Evolutionary conservation across 257 asterid genomes (phyloP).

Genomic region (Gardenia jasminoides): DNA sequence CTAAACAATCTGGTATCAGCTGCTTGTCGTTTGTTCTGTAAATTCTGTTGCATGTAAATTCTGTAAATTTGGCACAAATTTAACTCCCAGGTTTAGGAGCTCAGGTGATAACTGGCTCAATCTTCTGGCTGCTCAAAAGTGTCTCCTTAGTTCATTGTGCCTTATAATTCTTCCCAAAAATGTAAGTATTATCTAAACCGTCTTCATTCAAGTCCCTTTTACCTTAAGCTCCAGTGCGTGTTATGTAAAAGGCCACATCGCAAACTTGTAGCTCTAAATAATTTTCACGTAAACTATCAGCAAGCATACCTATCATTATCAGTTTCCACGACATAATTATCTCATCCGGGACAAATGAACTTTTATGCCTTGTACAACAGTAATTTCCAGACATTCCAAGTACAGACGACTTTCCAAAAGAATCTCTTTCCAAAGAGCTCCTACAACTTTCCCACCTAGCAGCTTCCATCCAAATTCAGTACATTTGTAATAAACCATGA

Average conservation of each 20-base stretch:
- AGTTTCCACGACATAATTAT: neutral
- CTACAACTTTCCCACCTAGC: neutral
- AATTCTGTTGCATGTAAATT: neutral
- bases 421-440: neutral
- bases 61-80: neutral
- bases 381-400: slow-evolving; percentile 6
- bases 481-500: neutral
- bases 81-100: slow-evolving; percentile 4
- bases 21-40: neutral
- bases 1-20: slow-evolving; percentile 1
- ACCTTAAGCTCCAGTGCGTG: slow-evolving; percentile 2
- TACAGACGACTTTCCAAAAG: neutral
- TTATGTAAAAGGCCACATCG: neutral
- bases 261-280: neutral
- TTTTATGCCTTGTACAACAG: neutral
- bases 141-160: neutral
- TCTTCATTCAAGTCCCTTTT: neutral
- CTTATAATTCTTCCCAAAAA: neutral
- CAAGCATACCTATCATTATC: neutral
- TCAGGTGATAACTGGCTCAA: neutral
- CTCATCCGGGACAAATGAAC: neutral
- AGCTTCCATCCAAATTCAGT: slow-evolving; percentile 3
- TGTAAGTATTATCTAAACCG: slow-evolving; percentile 1
- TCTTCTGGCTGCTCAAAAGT: slow-evolving; percentile 5
- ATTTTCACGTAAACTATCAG: slow-evolving; percentile 1